Evolutionary conservation across 306 rosid genomes (phyloP).

Genomic region (Castanea mollissima): DNA sequence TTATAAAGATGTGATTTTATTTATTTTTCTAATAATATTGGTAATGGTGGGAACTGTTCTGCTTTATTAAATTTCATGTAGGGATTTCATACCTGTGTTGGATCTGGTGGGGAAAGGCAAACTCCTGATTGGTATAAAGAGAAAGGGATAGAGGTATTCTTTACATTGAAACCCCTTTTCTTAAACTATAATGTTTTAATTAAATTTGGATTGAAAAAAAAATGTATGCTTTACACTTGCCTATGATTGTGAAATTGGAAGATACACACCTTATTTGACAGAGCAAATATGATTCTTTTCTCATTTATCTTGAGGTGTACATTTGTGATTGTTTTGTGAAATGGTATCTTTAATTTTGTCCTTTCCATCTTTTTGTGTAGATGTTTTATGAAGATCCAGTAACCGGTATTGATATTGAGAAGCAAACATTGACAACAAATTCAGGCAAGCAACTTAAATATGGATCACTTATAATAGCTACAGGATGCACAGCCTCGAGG

Average conservation of each 20-base stretch:
- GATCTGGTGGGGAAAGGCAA: conserved; percentile 95
- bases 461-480: conserved; percentile 81
- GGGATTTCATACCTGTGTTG: conserved; percentile 99
- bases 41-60: neutral
- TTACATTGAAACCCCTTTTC: conserved; percentile 2
- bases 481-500: conserved; percentile 91
- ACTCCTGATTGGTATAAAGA: conserved; percentile 91
- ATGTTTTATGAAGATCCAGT: conserved; percentile 78
- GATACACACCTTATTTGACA: neutral
- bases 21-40: no score
- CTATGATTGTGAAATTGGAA: neutral
- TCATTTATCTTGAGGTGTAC: neutral
- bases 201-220: neutral
- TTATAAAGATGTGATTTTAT: no score
- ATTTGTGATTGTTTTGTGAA: neutral
- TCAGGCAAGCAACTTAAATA: conserved; percentile 82
- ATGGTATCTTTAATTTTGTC: neutral
- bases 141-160: conserved; percentile 83
- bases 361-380: conserved; percentile 32
- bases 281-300: neutral
- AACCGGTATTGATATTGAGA: conserved; percentile 55
- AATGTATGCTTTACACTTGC: neutral
- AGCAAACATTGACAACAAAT: conserved; percentile 64
- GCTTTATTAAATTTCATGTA: conserved; percentile 14
- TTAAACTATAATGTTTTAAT: neutral